phyloP scores from a whole-genome alignment of 108 stramenopile species.

The Skeletonema tropicum region DNA sequence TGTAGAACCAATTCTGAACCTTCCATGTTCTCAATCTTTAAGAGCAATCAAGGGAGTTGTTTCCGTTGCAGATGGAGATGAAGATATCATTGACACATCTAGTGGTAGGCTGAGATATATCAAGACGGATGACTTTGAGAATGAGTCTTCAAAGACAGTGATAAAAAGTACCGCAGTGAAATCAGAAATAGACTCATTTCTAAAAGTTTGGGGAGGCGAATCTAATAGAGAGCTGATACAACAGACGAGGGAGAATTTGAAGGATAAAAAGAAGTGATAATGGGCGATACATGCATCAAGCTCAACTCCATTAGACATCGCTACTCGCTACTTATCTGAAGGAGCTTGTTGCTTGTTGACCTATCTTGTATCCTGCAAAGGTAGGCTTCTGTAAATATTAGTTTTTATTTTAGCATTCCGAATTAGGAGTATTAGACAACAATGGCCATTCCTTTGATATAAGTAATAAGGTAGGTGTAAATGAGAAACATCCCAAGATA shows the following conservation, averaged over 20 bases:
- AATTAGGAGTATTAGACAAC: too few relatives aligned
- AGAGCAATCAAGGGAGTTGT: constrained; percentile 40
- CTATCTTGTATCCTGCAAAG: too few relatives aligned
- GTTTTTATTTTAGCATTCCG: too few relatives aligned
- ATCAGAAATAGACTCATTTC: constrained; percentile 35
- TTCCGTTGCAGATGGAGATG: constrained; percentile 42
- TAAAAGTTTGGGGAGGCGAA: constrained; percentile 41
- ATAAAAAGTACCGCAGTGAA: constrained; percentile 26
- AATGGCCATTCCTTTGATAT: too few relatives aligned
- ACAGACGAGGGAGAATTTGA: constrained; percentile 26
- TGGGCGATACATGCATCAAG: too few relatives aligned
- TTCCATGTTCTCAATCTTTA: constrained; percentile 42
- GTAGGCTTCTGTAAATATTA: too few relatives aligned
- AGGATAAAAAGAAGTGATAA: constrained; percentile 6
- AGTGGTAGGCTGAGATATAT: not conserved
- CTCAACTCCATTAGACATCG: too few relatives aligned
- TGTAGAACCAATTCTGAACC: constrained; percentile 25
- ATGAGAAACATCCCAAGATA: too few relatives aligned
- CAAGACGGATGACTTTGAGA: not conserved
- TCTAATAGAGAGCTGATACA: constrained; percentile 33
- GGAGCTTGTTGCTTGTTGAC: too few relatives aligned
- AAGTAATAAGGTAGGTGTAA: too few relatives aligned
- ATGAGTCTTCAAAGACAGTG: too few relatives aligned
- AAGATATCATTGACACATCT: constrained; percentile 20
- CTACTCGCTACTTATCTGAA: too few relatives aligned